Percentiles rank a stretch among this genome's conserved stretches.
phyloP scores from a whole-genome alignment of 129 eudicot species.

The Cynara cardunculus region DNA sequence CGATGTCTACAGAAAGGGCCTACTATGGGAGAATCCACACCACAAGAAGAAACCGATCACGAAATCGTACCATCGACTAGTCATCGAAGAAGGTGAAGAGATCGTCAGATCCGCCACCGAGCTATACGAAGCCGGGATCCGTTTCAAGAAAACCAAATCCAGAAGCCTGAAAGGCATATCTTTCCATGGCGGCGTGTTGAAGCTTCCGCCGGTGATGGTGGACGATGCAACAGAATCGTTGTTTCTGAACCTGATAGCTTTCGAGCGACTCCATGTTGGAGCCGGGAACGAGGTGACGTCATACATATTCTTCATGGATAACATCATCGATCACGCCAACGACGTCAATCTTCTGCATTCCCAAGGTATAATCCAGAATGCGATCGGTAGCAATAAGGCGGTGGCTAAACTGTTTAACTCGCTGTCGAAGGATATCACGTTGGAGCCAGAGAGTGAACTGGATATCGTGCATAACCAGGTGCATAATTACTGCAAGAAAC shows the following conservation, averaged over 20 bases:
- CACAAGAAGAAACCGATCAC: constrained; percentile 19
- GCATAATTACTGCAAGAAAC: constrained; percentile 41
- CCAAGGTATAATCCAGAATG: constrained; percentile 46
- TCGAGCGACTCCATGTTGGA: constrained; percentile 73
- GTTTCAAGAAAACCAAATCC: constrained; percentile 38
- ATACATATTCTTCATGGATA: constrained; percentile 61
- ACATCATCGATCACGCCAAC: constrained; percentile 40
- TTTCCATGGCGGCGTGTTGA: constrained; percentile 44
- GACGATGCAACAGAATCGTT: constrained; percentile 57
- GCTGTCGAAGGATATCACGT: constrained; percentile 44
- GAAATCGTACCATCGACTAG: constrained; percentile 17
- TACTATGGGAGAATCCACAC: constrained; percentile 44
- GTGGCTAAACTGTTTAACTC: constrained; percentile 56
- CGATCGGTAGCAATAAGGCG: constrained; percentile 49
- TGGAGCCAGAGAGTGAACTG: constrained; percentile 46
- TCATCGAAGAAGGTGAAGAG: constrained; percentile 32
- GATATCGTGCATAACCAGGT: constrained; percentile 46
- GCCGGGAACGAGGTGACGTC: constrained; percentile 62
- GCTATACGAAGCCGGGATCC: constrained; percentile 64
- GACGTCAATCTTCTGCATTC: constrained; percentile 53
- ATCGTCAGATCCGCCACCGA: constrained; percentile 58
- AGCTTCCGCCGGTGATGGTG: constrained; percentile 53
- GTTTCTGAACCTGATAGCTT: constrained; percentile 62
- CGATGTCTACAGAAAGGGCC: constrained; percentile 51
- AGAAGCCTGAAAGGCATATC: constrained; percentile 59